Evolutionary conservation across 805 yeast genomes (phyloP), one percentile per base, ranked within the genome.

Genomic region (Saccharomyces paradoxus): DNA sequence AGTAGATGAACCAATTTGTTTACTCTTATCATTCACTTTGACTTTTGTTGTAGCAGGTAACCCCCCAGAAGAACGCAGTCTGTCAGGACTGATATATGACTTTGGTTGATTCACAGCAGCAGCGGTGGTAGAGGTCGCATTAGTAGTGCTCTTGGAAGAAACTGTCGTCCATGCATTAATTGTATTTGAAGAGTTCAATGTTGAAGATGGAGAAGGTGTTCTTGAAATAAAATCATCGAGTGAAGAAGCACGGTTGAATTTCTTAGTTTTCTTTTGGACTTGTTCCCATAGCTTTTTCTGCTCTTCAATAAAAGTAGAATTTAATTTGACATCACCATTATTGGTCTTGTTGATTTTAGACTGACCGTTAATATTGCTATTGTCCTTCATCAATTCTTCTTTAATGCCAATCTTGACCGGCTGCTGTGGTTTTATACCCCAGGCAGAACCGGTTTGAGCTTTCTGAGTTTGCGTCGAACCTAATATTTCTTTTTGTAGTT

Each of bases 251-350:
- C 71, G 37, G 79, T 85, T 68, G 29, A 71, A 71, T 65, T 84
- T 83, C 83, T 80, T 80, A 50, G 87, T 84, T 30, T 69, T 71
- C 65, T 84, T 82, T 67, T 87, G 95, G 54, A 81, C 76, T 53
- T 82, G 86, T 57, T 82, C 69, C 70, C 71, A 68, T 2, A 69
- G 50, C 37, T 60, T 64, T 48, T 60, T 62, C 55, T 69, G 73
- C 55, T 69, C 72, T 47, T 65, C 63, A 46, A 69, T 59, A 53
- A 67, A 67, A 37, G 54, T 58, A 32, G 67, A 57, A 52, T 65
- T 60, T 7, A 12, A 17, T 17, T 37, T 17, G 13, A 7, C 4
- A 17, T 37, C 44, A 17, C 12, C 44, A 37, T 37, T 9, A 6
- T 37, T 37, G 13, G 4, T 2, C 44, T 37, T 37, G 24, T 17